Evolutionary conservation across 352 stramenopile genomes (phyloP).

Genomic region (Pythium utonaiense): DNA sequence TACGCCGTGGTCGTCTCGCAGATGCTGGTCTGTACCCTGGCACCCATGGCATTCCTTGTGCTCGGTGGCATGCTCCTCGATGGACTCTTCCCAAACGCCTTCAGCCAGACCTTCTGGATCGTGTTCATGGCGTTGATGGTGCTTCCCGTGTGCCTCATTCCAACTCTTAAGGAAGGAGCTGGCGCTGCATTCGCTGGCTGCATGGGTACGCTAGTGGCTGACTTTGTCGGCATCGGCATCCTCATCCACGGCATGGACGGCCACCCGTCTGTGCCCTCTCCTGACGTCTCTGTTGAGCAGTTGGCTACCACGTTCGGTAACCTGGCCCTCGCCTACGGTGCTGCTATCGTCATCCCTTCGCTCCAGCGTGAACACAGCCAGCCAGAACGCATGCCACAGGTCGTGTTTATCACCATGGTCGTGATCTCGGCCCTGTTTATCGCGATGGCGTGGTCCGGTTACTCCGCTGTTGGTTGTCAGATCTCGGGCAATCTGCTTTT

Average conservation of each 20-base stretch:
- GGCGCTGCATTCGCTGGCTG: conserved; percentile 24
- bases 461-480: conserved; percentile 23
- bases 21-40: conserved; percentile 20
- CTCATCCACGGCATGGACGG: conserved; percentile 27
- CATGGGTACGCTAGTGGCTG: conserved; percentile 27
- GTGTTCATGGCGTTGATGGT: conserved; percentile 25
- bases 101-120: conserved; percentile 24
- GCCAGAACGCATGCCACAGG: conserved; percentile 25
- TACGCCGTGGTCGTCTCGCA: conserved; percentile 23
- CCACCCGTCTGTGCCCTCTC: conserved; percentile 13
- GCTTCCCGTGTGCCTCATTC: conserved; percentile 24
- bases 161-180: conserved; percentile 29
- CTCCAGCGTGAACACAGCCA: conserved; percentile 16
- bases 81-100: conserved; percentile 23
- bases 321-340: conserved; percentile 29
- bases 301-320: conserved; percentile 24
- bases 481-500: conserved; percentile 28
- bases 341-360: conserved; percentile 27
- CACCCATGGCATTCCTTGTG: conserved; percentile 24
- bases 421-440: conserved; percentile 27
- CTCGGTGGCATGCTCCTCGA: conserved; percentile 22
- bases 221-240: conserved; percentile 22
- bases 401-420: conserved; percentile 25
- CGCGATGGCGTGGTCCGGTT: conserved; percentile 22
- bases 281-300: conserved; percentile 22